phyloP scores from a whole-genome alignment of 192 early-diverging fungal species.

The Backusella sp. region DNA sequence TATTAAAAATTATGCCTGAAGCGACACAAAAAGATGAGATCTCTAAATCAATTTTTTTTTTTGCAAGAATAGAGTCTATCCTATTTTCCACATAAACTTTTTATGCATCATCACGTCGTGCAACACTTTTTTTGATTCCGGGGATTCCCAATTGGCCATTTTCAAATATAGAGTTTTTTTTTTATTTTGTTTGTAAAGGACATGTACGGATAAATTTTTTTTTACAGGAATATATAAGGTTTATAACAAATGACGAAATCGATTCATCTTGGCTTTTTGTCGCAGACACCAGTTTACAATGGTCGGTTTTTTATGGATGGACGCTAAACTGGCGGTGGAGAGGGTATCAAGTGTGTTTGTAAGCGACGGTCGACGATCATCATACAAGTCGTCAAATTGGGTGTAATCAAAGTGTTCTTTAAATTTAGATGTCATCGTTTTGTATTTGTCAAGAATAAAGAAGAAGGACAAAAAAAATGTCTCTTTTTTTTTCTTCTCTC shows the following conservation, averaged over 20 bases:
- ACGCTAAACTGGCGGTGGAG: not conserved
- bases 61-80: no score
- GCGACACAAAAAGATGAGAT: no score
- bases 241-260: conserved; percentile 11
- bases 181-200: not conserved
- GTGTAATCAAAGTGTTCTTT: conserved; percentile 7
- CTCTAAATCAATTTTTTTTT: no score
- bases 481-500: not conserved
- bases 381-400: not conserved
- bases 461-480: not conserved
- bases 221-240: not conserved
- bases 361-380: not conserved
- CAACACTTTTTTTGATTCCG: not conserved
- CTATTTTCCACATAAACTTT: no score
- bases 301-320: not conserved
- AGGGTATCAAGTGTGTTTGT: not conserved
- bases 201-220: not conserved
- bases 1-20: no score
- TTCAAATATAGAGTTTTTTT: not conserved
- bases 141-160: not conserved
- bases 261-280: conserved; percentile 10
- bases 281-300: not conserved
- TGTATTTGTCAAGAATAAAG: not conserved
- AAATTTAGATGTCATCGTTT: not conserved
- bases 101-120: not conserved